Evolutionary conservation across 1,139 yeast genomes (phyloP).

Genomic region (Protomyces gravidus): DNA sequence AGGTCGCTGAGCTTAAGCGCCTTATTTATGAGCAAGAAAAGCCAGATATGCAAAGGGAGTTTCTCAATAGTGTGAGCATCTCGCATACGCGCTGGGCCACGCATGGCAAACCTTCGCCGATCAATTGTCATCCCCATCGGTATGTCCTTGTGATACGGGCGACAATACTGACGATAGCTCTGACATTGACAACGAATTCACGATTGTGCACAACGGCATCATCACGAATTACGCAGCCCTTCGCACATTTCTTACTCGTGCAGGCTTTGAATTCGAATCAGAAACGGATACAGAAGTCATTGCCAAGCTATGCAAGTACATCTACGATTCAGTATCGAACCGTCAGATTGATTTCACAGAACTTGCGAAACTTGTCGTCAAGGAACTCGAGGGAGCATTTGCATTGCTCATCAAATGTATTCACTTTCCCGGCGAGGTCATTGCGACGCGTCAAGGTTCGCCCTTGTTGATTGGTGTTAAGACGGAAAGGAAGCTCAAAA

Average conservation of each 20-base stretch:
- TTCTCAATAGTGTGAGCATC: constrained; percentile 87
- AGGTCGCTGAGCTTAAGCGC: constrained; percentile 75
- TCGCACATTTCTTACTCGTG: constrained; percentile 69
- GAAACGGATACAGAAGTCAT: constrained; percentile 98
- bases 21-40: constrained; percentile 48
- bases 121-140: constrained; percentile 88
- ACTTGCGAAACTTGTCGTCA: constrained; percentile 84
- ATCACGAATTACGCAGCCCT: constrained; percentile 91
- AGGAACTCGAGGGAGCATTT: constrained; percentile 95
- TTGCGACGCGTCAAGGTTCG: constrained; percentile 97
- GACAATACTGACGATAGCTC: constrained; percentile 47
- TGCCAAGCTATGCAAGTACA: constrained; percentile 88
- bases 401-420: constrained; percentile 88
- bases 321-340: constrained; percentile 81
- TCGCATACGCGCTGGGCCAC: constrained; percentile 99
- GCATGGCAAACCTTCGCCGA: constrained; percentile 84
- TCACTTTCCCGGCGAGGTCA: constrained; percentile 92
- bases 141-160: background rate
- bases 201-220: constrained; percentile 96
- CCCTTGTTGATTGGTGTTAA: constrained; percentile 96
- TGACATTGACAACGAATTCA: constrained; percentile 74
- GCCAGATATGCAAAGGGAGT: constrained; percentile 57
- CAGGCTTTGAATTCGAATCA: constrained; percentile 79
- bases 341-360: constrained; percentile 75
- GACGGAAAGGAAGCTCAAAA: constrained; percentile 90